Base-by-base conservation (phyloP, 2,329 filamentous ascomycete species). In the Fusarium veterinarium region DNA sequence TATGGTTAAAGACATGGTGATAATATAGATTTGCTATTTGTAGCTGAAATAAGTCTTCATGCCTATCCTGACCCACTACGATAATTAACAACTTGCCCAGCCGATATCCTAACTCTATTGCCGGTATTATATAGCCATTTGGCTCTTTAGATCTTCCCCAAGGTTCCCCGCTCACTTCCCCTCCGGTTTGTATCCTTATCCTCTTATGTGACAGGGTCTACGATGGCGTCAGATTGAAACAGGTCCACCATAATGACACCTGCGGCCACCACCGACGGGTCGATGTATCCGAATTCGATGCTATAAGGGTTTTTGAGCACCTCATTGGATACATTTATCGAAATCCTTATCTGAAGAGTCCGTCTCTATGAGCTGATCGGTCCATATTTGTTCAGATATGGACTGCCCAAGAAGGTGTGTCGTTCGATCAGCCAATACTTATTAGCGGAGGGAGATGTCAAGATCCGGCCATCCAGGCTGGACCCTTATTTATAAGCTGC, bases 161-260 rank as follows among this genome's bases (percentile, higher is more conserved):
- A 20, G 23, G 10, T 60, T 62, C 70, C 67, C 64, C 63, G 48
- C 61, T 49, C 30, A 38, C 23, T 63, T 49, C 48, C 69, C 69
- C 61, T 69, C 69, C 42, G 30, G 57, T 35, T 59, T 60, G 42
- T 33, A 20, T 48, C 28, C 25, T 41, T 28, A 60, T 48, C 40
- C 19, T 59, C 31, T 49, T 48, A 46, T 59, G 60, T 52, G 55
- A 44, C 55, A 65, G 56, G 59, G 59, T 62, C 62, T 60, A 48
- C 51, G 52, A 75, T 75, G 71, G 73, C 73, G 73, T 75, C 72
- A 75, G 60, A 59, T 51, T 31, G 61, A 63, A 46, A 46, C n/a
- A 51, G 63, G 44, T 68, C 64, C 61, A 69, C 71, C 35, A 35
- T 33, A 25, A 58, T 38, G 65, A 64, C 48, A 40, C 62, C 62